Evolutionary conservation across 768 basidiomycete genomes (phyloP).

Genomic region (Solioccasus polychromus): DNA sequence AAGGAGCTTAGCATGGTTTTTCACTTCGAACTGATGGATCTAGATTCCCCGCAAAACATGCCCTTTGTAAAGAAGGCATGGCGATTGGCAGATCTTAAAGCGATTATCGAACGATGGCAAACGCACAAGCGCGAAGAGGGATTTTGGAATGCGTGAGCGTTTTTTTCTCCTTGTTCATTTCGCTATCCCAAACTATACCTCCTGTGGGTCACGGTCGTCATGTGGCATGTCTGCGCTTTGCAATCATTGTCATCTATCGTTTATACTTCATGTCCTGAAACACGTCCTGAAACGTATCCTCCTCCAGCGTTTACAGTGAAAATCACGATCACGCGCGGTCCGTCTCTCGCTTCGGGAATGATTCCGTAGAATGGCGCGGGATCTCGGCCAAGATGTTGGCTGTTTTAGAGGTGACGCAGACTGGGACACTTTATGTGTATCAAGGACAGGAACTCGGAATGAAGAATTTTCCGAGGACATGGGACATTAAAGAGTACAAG

Average conservation of each 20-base stretch:
- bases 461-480: slow-evolving; percentile 57
- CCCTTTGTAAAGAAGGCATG: slow-evolving; percentile 46
- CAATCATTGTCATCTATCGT: too few species aligned
- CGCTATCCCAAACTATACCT: background rate
- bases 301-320: slow-evolving; percentile 59
- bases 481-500: slow-evolving; percentile 73
- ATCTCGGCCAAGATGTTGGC: slow-evolving; percentile 64
- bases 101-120: slow-evolving; percentile 52
- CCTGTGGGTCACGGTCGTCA: too few species aligned
- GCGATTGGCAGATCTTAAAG: slow-evolving; percentile 53
- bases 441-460: slow-evolving; percentile 75
- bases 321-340: slow-evolving; percentile 68
- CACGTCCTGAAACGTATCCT: too few species aligned
- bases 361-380: slow-evolving; percentile 52
- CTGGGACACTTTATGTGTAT: slow-evolving; percentile 72
- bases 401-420: slow-evolving; percentile 56
- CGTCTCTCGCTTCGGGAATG: slow-evolving; percentile 66
- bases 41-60: slow-evolving; percentile 46
- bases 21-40: slow-evolving; percentile 58
- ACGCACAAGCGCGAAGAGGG: slow-evolving; percentile 52
- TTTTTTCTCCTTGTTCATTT: background rate
- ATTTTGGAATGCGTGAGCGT: slow-evolving; percentile 63
- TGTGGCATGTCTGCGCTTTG: too few species aligned
- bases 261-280: too few species aligned
- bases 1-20: slow-evolving; percentile 68